Evolutionary conservation across 2,329 filamentous ascomycete genomes (phyloP).

Genomic region (Beauveria varroae): DNA sequence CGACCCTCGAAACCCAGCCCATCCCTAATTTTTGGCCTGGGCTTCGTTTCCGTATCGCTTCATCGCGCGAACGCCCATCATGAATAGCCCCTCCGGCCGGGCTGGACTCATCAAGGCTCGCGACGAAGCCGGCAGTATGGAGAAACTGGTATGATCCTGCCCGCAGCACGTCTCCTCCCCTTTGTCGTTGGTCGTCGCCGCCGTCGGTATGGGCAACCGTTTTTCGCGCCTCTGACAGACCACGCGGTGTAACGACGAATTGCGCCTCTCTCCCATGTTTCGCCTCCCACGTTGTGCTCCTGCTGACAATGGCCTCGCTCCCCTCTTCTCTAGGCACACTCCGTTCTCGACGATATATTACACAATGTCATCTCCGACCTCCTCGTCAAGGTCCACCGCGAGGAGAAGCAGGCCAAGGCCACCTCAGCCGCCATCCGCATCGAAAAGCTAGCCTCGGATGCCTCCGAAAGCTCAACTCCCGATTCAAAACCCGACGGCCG

Average conservation of each 20-base stretch:
- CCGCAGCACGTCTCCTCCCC: neutral
- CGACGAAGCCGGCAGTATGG: constrained; percentile 45
- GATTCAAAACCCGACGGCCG: constrained; percentile 49
- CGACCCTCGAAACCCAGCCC: constrained; percentile 8
- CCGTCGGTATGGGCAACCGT: neutral
- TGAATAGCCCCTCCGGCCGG: constrained; percentile 42
- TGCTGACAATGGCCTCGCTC: constrained; percentile 1
- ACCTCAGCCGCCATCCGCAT: constrained; percentile 56
- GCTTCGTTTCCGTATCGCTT: constrained; percentile 2
- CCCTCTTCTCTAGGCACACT: constrained; percentile 41
- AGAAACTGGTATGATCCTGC: constrained; percentile 48
- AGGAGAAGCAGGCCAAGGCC: constrained; percentile 69
- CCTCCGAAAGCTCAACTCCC: constrained; percentile 44
- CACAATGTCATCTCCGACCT: constrained; percentile 72
- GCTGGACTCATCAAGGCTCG: constrained; percentile 50
- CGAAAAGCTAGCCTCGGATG: constrained; percentile 52
- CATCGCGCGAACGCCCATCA: constrained; percentile 18
- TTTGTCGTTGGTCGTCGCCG: neutral
- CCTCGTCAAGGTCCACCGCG: constrained; percentile 65
- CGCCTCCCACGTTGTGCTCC: neutral
- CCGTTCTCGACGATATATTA: constrained; percentile 66
- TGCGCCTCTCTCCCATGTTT: neutral
- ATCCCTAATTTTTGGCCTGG: neutral
- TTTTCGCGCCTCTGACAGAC: neutral
- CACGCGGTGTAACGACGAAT: neutral